Base-by-base conservation (phyloP, 2,329 filamentous ascomycete genomes). In the Taxawa tesnikishii region DNA sequence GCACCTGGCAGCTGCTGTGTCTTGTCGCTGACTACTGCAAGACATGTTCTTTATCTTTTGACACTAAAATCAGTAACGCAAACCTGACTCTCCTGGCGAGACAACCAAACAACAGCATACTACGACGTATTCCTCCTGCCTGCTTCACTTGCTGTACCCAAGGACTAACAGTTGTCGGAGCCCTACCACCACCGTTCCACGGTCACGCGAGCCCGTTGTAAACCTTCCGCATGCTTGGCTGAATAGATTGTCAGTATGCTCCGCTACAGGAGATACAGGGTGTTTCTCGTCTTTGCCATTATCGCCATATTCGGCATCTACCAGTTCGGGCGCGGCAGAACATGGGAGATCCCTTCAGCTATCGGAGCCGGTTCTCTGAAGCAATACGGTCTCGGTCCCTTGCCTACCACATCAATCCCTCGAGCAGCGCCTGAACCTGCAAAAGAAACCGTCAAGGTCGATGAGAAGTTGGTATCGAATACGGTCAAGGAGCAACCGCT, bases 261-360 rank as follows among this genome's bases (percentile, higher is more conserved):
- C 36, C 70, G 75, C 31, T 63, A 69, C 40, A 57, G 76, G 44
- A 63, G 74, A 49, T 77, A 77, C 47, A 68, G 75, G 37, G 60
- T 75, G 36, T 74, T 77, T 39, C 51, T 73, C 19, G 49, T 73
- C 38, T 67, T 67, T 43, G 65, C 73, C 33, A 53, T 69, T 39
- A 50, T 75, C 35, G 53, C 73, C 30, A 53, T 73, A 30, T 58
- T 78, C 38, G 59, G 62, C 3, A 50, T 74, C 32, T 62, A 73
- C 44, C 65, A 67, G 41, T 70, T 73, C 40, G 52, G 58, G 24
- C 27, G 38, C 25, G 26, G 30, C 13, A 32, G 32, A 9, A 32
- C 31, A 12, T 35, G 36, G 32, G 28, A 29, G 16, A 12, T 34
- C 9, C 21, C 40, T 17, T 32, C 32, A 12, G 36, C 32, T 21